phyloP scores from a whole-genome alignment of 2,329 filamentous ascomycete species.

The Penicillium psychrosexuale region DNA sequence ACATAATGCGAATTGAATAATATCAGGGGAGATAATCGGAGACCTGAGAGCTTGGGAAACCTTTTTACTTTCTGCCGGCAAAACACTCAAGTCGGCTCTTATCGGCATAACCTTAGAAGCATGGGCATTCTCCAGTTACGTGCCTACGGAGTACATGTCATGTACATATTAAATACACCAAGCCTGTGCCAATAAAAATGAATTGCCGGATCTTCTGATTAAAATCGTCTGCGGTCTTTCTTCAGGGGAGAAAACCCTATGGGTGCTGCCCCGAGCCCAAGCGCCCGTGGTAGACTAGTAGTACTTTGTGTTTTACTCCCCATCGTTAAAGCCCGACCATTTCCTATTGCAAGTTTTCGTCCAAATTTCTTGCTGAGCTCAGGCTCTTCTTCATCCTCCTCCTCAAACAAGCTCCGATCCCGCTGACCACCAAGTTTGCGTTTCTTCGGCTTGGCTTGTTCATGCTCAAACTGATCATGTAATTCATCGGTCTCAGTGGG shows the following conservation, averaged over 20 bases:
- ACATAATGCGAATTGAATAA: conserved; percentile 13
- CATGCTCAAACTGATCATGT: conserved; percentile 23
- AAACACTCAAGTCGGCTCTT: conserved; percentile 3
- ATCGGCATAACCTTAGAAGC: background rate
- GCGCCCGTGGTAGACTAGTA: conserved; percentile 7
- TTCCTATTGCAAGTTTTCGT: conserved; percentile 26
- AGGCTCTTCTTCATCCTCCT: conserved; percentile 47
- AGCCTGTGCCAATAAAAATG: background rate
- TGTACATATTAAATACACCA: background rate
- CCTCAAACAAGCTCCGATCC: conserved; percentile 67
- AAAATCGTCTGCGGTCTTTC: conserved; percentile 55
- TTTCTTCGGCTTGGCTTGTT: conserved; percentile 60
- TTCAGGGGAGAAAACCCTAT: conserved; percentile 70
- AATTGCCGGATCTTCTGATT: background rate
- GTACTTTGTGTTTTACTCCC: conserved; percentile 14
- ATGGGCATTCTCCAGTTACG: background rate
- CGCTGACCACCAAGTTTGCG: conserved; percentile 64
- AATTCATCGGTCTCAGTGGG: conserved; percentile 18
- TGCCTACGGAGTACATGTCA: background rate
- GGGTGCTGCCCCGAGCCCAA: conserved; percentile 47
- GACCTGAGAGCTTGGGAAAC: background rate
- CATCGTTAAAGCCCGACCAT: conserved; percentile 19
- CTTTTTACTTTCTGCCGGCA: conserved; percentile 18
- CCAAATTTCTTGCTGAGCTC: conserved; percentile 22
- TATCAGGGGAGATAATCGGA: background rate